phyloP scores from a whole-genome alignment of 352 stramenopile species.

The Blastocystis hominis region DNA sequence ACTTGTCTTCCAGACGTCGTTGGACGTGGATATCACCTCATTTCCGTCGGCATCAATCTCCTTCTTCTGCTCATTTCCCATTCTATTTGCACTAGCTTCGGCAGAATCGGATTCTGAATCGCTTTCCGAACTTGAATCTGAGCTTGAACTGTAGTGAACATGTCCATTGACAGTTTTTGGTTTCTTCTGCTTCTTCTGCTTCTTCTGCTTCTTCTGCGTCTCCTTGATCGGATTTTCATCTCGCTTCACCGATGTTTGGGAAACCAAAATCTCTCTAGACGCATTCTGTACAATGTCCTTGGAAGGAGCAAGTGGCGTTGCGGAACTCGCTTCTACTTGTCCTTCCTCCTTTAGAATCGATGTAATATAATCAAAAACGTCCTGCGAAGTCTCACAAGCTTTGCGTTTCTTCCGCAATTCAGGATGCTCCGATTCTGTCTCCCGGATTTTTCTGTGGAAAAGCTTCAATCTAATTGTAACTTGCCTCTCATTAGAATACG shows the following conservation, averaged over 20 bases:
- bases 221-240: not conserved
- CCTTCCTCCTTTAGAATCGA: constrained; percentile 1
- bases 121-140: not conserved
- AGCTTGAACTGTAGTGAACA: constrained; percentile 24
- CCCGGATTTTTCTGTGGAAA: constrained; percentile 61
- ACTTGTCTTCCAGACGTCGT: constrained; percentile 48
- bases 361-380: constrained; percentile 40
- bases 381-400: not conserved
- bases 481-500: not conserved
- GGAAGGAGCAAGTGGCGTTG: not conserved
- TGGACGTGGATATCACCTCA: constrained; percentile 38
- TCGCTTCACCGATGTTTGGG: not conserved
- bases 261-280: not conserved
- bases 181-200: not conserved
- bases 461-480: constrained; percentile 63
- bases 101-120: not conserved
- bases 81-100: not conserved
- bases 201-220: not conserved
- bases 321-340: not conserved
- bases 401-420: not conserved
- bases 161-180: not conserved
- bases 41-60: constrained; percentile 19
- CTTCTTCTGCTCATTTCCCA: not conserved
- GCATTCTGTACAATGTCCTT: too few species aligned
- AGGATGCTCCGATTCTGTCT: not conserved